Evolutionary conservation across 352 stramenopile genomes (phyloP), one percentile per base, ranked within the genome.

Genomic region (Phytophthora chlamydospora): DNA sequence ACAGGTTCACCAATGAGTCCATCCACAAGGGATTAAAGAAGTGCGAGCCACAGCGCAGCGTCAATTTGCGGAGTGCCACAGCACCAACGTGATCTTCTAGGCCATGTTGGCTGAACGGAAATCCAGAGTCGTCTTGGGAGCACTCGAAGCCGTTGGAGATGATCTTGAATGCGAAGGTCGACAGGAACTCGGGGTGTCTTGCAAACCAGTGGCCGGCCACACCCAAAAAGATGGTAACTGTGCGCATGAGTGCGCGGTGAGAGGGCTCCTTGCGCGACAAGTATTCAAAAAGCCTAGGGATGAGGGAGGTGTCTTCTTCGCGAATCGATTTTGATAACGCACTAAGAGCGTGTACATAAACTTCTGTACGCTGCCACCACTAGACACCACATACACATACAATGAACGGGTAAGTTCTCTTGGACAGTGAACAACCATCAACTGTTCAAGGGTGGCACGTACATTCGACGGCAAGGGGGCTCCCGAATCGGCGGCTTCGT

Each of bases 331-430:
- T 93, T 47, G 85, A 91, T 40, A 93, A 40, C 16, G 85, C 85
- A 65, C 83, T 93, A 38, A 93, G 69, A 33, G 85, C 83, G 27
- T 93, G 85, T 7, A 93, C 83, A 52, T 91, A 92, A n/a, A 93
- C 85, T 66, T 93, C 85, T 1, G 80, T 90, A 43, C 71, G 76
- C 38, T 74, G 71, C 83, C 83, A 93, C 85, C 83, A 93, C 76
- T 87, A 29, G n/a, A 52, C 5, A 45, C 13, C 27, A 31, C 34
- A 53, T 14, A 39, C 11, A 49, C 16, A 49, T 34, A 50, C 14
- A 52, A 33, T 16, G 21, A 21, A 36, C 27, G 27, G 27, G 38
- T 71, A 50, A 75, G 56, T 42, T 44, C 7, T 50, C 8, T 24
- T 59, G 34, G 27, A 57, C 32, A 27, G 4, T 16, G 10, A 58